Percentiles rank a stretch among this genome's conserved stretches.
Conservation (phyloP, 2,329 filamentous ascomycete genomes). For the Trichoderma afroharzianum region DNA sequence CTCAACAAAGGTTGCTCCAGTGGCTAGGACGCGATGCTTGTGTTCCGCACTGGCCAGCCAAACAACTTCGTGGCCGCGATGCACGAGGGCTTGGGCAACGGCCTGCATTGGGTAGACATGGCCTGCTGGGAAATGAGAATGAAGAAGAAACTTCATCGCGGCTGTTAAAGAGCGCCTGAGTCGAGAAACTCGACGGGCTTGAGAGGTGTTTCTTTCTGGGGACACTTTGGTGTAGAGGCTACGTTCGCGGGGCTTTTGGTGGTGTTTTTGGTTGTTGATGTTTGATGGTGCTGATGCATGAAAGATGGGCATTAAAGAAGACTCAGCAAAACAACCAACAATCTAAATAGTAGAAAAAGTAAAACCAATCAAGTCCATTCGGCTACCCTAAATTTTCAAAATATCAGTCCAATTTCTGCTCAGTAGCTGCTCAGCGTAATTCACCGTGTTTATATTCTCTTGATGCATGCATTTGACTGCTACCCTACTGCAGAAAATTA, state of each 20-base stretch:
- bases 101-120: constrained; percentile 40
- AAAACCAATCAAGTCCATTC: background rate
- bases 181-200: background rate
- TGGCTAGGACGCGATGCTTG: constrained; percentile 31
- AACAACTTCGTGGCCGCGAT: constrained; percentile 36
- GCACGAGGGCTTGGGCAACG: constrained; percentile 35
- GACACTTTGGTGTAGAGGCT: background rate
- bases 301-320: no score
- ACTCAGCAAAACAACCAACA: background rate
- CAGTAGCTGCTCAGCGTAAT: background rate
- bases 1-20: constrained; percentile 33
- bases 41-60: constrained; percentile 37
- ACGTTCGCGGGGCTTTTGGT: background rate
- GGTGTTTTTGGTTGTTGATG: background rate
- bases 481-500: background rate
- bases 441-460: background rate
- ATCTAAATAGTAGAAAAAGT: background rate
- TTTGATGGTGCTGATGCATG: background rate
- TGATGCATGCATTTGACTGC: background rate
- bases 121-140: constrained; percentile 39
- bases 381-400: background rate
- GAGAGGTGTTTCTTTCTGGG: background rate
- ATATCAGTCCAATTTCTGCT: background rate
- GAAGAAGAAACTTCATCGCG: constrained; percentile 36
- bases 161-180: background rate